Evolutionary conservation across 768 basidiomycete genomes (phyloP).

Genomic region (Hygrophorus russula): DNA sequence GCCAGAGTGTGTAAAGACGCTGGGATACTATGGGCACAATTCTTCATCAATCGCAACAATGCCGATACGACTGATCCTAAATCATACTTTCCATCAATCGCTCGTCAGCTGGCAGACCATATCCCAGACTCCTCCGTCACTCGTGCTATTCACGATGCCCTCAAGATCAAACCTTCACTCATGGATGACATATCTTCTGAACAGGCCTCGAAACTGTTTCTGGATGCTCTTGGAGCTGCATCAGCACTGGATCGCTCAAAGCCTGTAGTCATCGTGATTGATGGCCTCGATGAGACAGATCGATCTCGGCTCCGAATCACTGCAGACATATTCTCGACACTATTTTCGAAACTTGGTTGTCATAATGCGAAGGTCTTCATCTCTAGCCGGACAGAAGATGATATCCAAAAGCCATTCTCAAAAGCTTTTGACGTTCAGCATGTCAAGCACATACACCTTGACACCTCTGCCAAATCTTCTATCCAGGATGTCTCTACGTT

Average conservation of each 20-base stretch:
- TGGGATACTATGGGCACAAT: conserved; percentile 10
- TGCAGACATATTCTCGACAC: conserved; percentile 8
- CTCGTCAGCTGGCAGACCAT: conserved; percentile 8
- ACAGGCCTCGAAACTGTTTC: conserved; percentile 11
- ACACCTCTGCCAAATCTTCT: no score
- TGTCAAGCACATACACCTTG: no score
- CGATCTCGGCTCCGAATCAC: conserved; percentile 5
- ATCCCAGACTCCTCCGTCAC: conserved; percentile 2
- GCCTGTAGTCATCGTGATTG: conserved; percentile 13
- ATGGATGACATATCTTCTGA: conserved; percentile 6
- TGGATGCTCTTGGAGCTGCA: conserved; percentile 7
- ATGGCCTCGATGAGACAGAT: conserved; percentile 13
- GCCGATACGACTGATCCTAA: conserved; percentile 9
- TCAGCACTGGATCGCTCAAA: conserved; percentile 1
- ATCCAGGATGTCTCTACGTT: no score
- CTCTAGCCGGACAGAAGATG: no score
- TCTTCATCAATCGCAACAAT: conserved; percentile 12
- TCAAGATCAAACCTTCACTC: conserved; percentile 7
- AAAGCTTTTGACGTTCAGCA: no score
- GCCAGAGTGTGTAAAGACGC: conserved; percentile 9
- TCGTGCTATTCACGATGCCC: conserved; percentile 3
- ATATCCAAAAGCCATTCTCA: no score
- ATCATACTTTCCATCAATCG: conserved; percentile 12
- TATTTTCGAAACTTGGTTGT: background rate
- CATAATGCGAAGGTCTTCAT: no score